phyloP scores from a whole-genome alignment of 345 rosid genomes.

The Clausena lansium region DNA sequence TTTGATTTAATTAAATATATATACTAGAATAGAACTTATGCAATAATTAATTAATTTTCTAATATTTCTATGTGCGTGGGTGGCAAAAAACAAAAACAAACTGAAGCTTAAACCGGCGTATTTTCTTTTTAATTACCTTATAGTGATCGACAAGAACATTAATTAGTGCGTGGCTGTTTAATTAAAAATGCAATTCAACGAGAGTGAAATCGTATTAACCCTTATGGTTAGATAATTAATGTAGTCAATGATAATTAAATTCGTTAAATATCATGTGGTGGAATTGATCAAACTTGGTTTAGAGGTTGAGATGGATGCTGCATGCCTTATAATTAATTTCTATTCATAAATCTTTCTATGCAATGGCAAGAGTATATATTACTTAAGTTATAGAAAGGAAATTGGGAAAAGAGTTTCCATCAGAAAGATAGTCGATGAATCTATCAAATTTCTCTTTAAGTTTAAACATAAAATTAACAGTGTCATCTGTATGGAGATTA shows the following conservation, averaged over 20 bases:
- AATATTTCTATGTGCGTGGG: too few relatives aligned
- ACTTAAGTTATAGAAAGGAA: too few relatives aligned
- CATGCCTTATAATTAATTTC: too few relatives aligned
- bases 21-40: neutral
- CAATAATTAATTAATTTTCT: neutral
- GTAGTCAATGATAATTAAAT: neutral
- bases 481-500: neutral
- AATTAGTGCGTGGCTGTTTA: neutral
- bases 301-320: too few relatives aligned
- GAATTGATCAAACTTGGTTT: neutral
- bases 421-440: too few relatives aligned
- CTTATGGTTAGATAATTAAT: neutral
- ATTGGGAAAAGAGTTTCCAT: neutral
- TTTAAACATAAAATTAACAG: neutral
- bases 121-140: neutral
- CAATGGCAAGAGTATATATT: neutral
- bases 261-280: neutral
- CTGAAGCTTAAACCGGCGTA: neutral
- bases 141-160: neutral
- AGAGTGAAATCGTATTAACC: neutral
- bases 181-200: neutral
- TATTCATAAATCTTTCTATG: too few relatives aligned
- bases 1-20: neutral
- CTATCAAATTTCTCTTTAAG: neutral
- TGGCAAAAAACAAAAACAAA: neutral